Conservation (phyloP, 2,329 filamentous ascomycete genomes). For the Aspergillus glaucus region DNA sequence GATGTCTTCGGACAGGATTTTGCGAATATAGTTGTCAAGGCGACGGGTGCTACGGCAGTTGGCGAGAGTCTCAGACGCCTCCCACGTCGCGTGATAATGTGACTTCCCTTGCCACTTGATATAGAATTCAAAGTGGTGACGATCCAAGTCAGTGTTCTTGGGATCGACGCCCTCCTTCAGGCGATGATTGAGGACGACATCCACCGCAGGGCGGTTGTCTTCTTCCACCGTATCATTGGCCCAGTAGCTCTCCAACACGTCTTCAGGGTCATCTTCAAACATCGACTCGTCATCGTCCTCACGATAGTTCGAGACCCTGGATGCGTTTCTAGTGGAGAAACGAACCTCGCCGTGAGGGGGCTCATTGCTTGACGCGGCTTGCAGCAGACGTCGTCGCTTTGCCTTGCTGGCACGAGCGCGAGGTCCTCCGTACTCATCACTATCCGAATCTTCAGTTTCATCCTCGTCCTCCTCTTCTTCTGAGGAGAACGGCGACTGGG, state of each 20-base stretch:
- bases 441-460: slow-evolving; percentile 47
- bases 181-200: slow-evolving; percentile 82
- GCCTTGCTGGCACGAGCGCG: slow-evolving; percentile 68
- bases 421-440: slow-evolving; percentile 70
- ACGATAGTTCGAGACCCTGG: slow-evolving; percentile 64
- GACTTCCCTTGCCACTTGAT: slow-evolving; percentile 98
- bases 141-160: slow-evolving; percentile 23
- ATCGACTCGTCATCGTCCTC: slow-evolving; percentile 58
- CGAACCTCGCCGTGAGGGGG: slow-evolving; percentile 72
- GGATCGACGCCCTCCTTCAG: slow-evolving; percentile 60
- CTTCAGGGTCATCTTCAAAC: slow-evolving; percentile 53
- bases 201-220: slow-evolving; percentile 78
- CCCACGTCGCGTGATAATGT: slow-evolving; percentile 94
- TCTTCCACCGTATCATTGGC: slow-evolving; percentile 60
- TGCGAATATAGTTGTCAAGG: slow-evolving; percentile 90
- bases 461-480: not conserved
- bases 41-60: slow-evolving; percentile 79
- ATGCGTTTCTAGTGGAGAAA: slow-evolving; percentile 82
- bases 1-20: slow-evolving; percentile 72
- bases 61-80: slow-evolving; percentile 66
- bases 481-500: slow-evolving; percentile 57
- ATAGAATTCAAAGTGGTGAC: slow-evolving; percentile 76
- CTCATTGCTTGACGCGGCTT: slow-evolving; percentile 57
- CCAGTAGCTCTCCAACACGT: slow-evolving; percentile 64
- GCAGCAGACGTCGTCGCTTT: slow-evolving; percentile 63